These are phyloP conservation scores for Pezicula radicicola DNA, from an alignment of 2,329 filamentous ascomycete genomes.

Conservation along the genomic window DNA sequence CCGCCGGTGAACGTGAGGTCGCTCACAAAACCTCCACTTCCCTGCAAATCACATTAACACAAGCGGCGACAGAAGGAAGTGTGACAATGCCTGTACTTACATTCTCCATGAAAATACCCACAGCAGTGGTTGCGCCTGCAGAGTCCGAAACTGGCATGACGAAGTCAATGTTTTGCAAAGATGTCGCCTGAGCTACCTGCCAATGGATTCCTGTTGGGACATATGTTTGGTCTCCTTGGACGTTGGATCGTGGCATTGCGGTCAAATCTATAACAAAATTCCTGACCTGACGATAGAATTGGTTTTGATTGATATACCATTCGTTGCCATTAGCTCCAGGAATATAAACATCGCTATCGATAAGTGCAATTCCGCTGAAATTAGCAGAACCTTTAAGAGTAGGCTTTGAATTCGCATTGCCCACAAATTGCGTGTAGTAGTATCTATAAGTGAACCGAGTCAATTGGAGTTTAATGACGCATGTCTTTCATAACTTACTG, in stretches of 20 bases:
- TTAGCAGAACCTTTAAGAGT: no score
- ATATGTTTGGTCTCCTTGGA: slow-evolving; percentile 41
- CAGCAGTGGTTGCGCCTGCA: neutral
- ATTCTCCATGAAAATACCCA: slow-evolving; percentile 52
- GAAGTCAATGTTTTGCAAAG: slow-evolving; percentile 58
- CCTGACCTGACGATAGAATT: slow-evolving; percentile 58
- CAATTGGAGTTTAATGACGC: no score
- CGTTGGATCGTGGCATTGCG: slow-evolving; percentile 34
- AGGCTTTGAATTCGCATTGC: no score
- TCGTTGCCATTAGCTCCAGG: slow-evolving; percentile 34
- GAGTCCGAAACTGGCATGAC: slow-evolving; percentile 33
- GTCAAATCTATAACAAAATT: slow-evolving; percentile 51
- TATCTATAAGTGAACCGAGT: no score
- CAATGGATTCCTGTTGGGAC: slow-evolving; percentile 39
- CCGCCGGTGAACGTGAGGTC: slow-evolving; percentile 60
- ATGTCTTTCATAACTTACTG: no score
- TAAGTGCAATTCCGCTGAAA: slow-evolving; percentile 30
- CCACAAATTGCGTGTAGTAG: no score
- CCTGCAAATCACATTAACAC: neutral
- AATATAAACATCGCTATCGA: slow-evolving; percentile 63
- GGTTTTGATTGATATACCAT: slow-evolving; percentile 7
- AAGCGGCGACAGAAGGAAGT: neutral
- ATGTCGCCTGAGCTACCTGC: slow-evolving; percentile 51
- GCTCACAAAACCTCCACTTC: slow-evolving; percentile 48
- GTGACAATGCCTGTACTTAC: slow-evolving; percentile 45